Conservation (phyloP, 1,139 yeast species). For the Suhomyces bokatorum region DNA sequence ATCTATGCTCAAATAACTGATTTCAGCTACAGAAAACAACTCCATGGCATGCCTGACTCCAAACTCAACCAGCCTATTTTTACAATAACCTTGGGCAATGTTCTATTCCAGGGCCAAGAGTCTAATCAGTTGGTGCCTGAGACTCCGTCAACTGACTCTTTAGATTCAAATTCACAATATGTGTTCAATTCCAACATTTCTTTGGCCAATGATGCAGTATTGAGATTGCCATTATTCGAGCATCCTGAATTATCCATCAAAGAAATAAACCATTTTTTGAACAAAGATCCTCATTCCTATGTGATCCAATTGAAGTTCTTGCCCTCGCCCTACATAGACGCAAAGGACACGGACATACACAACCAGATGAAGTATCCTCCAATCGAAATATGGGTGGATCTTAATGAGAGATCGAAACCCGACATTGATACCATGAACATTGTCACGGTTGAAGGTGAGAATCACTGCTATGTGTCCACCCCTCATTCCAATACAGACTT, state of each 20-base stretch:
- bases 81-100: constrained; percentile 40
- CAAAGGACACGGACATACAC: constrained; percentile 17
- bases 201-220: constrained; percentile 38
- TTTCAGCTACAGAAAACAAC: constrained; percentile 20
- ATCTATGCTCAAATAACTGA: constrained; percentile 22
- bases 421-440: constrained; percentile 42
- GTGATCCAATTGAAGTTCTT: constrained; percentile 47
- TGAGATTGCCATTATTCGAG: constrained; percentile 35
- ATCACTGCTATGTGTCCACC: constrained; percentile 39
- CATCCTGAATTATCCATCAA: constrained; percentile 20
- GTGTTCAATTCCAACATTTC: constrained; percentile 48
- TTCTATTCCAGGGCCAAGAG: constrained; percentile 29
- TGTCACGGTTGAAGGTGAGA: constrained; percentile 51
- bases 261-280: constrained; percentile 24
- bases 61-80: constrained; percentile 28
- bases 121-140: constrained; percentile 3
- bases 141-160: neutral
- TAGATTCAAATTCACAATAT: constrained; percentile 14
- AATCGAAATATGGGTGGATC: constrained; percentile 54
- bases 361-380: constrained; percentile 44
- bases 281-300: constrained; percentile 18
- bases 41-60: constrained; percentile 18
- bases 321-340: constrained; percentile 42
- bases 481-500: constrained; percentile 46
- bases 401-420: constrained; percentile 40